Conservation (phyloP, 1,139 yeast species). For the Tardiomyces depauwii region DNA sequence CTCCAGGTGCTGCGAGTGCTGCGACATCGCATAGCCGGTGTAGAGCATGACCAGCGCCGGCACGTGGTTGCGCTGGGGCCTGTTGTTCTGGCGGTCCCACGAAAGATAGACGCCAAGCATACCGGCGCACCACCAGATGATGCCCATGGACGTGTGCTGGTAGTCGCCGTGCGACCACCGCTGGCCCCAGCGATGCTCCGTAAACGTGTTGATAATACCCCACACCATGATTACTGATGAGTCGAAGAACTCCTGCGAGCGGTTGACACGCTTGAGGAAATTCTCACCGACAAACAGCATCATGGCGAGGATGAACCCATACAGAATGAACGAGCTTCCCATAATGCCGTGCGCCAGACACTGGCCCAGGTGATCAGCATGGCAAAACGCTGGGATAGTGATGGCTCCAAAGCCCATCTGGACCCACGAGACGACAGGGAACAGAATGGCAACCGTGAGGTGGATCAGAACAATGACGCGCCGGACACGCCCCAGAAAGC, state of each 20-base stretch:
- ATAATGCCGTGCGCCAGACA: constrained; percentile 94
- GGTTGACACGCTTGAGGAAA: constrained; percentile 29
- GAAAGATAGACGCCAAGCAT: constrained; percentile 70
- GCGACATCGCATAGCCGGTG: constrained; percentile 92
- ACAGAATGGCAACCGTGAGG: constrained; percentile 23
- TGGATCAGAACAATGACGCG: constrained; percentile 22
- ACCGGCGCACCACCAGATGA: constrained; percentile 94
- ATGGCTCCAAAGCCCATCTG: constrained; percentile 73
- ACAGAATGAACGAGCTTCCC: constrained; percentile 79
- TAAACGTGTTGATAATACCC: constrained; percentile 91
- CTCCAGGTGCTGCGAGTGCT: constrained; percentile 63
- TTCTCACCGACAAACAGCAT: constrained; percentile 45
- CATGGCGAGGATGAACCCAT: constrained; percentile 59
- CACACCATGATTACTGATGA: constrained; percentile 68
- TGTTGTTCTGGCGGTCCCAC: constrained; percentile 34
- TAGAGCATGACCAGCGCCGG: constrained; percentile 74
- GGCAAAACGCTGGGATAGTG: constrained; percentile 74
- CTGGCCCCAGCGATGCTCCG: constrained; percentile 95
- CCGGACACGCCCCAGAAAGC: constrained; percentile 24
- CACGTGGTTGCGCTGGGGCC: constrained; percentile 49
- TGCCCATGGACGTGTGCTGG: constrained; percentile 94
- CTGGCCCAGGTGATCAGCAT: constrained; percentile 72
- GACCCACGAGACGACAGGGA: constrained; percentile 43
- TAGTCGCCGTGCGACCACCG: constrained; percentile 77
- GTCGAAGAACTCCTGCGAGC: constrained; percentile 80